Evolutionary conservation across 2,329 filamentous ascomycete genomes (phyloP), one percentile per base, ranked within the genome.

Genomic region (Orbilia blumenaviensis): DNA sequence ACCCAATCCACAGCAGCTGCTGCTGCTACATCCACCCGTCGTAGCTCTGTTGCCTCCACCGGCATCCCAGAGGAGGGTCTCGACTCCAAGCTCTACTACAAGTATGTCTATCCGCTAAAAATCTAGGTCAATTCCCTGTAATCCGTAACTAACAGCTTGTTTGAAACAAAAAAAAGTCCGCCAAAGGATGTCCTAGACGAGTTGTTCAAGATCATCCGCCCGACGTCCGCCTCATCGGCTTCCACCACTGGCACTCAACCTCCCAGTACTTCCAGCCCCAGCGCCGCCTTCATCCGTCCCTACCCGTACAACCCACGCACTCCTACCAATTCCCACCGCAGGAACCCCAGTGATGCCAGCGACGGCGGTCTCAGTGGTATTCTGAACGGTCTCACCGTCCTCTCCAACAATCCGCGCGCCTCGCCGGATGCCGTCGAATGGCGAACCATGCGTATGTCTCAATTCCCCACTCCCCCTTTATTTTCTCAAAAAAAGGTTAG

Each of bases 101-200:
- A 36, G 68, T 66, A 23, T 18, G 36, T 46, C 46, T 5, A n/a
- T 42, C 21, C 16, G 5, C n/a, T n/a, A n/a, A n/a, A n/a, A n/a
- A n/a, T 16, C 16, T 42, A 2, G n/a, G n/a, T 3, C 10, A 41
- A 48, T 12, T 18, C 44, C 18, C 44, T 27, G 25, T 34, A 18
- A 16, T 23, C 18, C 16, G 8, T 25, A 23, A 21, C n/a, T 12
- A 14, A 14, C 10, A 21, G 23, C n/a, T 29, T 46, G 36, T 36
- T 14, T 27, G 14, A 16, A 9, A 54, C 10, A 16, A 25, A 32
- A 72, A 32, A 27, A 23, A 66, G 52, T 38, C 66, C 73, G 2
- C 52, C 73, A 36, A 77, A 77, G 36, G 73, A 77, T 32, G 73
- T 68, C 25, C 66, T 77, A 1, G 73, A 77, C 21, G 73, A 77